Conservation (phyloP, 148 eudicot genomes). For the Euryodendron excelsum region DNA sequence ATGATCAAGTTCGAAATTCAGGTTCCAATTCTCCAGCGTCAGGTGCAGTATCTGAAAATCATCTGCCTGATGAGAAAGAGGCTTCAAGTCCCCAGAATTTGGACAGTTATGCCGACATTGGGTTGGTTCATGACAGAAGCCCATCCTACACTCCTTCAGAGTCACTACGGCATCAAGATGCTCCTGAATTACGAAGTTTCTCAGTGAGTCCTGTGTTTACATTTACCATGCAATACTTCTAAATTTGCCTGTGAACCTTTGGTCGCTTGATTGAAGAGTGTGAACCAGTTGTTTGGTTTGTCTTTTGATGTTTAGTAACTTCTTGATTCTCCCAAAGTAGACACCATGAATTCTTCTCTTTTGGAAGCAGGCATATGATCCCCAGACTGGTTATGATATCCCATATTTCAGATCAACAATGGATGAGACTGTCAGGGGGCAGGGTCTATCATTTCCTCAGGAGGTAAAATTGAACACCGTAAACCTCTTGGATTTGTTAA, state of each 20-base stretch:
- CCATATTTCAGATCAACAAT: constrained; percentile 64
- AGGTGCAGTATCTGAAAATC: constrained; percentile 48
- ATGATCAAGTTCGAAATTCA: constrained; percentile 50
- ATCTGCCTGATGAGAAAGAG: constrained; percentile 38
- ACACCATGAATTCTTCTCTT: constrained; percentile 10
- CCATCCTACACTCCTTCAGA: constrained; percentile 49
- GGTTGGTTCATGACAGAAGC: constrained; percentile 43
- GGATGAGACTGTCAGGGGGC: constrained; percentile 63
- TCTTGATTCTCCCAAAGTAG: neutral
- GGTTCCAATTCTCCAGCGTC: constrained; percentile 56
- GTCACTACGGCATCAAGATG: constrained; percentile 55
- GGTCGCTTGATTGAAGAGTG: neutral
- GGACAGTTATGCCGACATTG: constrained; percentile 53
- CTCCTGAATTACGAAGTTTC: constrained; percentile 57
- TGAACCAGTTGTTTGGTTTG: neutral
- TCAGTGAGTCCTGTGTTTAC: constrained; percentile 48
- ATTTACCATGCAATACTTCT: neutral
- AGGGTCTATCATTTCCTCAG: constrained; percentile 56
- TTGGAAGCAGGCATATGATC: constrained; percentile 61
- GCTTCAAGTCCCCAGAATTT: constrained; percentile 38
- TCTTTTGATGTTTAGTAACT: neutral
- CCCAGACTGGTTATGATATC: constrained; percentile 67
- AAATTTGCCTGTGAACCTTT: neutral
- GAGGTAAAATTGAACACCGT: constrained; percentile 43
- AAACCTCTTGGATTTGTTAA: neutral